Evolutionary conservation across 805 yeast species (phyloP), one percentile per base, ranked within the genome.

Genomic region (Saturnispora serradocipensis): DNA sequence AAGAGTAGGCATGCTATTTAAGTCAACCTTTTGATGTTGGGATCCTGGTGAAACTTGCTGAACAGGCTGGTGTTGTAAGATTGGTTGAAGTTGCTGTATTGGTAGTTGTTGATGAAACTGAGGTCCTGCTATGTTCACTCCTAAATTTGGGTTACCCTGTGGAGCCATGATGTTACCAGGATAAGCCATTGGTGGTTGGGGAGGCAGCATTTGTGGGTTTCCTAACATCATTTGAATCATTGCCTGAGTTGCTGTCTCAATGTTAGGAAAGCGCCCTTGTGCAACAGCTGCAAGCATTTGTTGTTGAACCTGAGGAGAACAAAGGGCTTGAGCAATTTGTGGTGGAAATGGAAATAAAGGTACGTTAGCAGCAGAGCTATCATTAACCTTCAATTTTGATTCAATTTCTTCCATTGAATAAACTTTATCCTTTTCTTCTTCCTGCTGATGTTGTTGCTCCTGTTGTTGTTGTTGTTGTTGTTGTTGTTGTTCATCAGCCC

Each of bases 371-470:
- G 54, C 67, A 48, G 69, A 47, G 39, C 51, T 58, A 8, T 56
- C 60, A 52, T 11, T 38, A 5, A 70, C 75, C 53, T 81, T 71
- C 63, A 84, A 72, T 60, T 81, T 88, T 8, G 95, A 88, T 68
- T 89, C 96, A 57, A 89, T 78, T 59, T 89, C 95, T 64, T 86
- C 91, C 64, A 88, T 72, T 10, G 96, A 84, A 58, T 86, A 67
- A 22, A 84, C 74, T 59, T 75, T 76, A 58, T 72, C 72, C 49
- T 57, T 54, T 61, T 61, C 43, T 43, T 52, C 45, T 34, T 53
- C 13, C 24, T 54, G 10, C 30, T 57, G 39, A 45, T 60, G n/a
- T 50, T 59, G 54, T 30, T 57, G 39, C 44, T 60, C n/a, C 50
- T 59, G 54, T 44, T 65, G 20, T 46, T 52, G 16, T 30, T 54